Conservation (phyloP, 345 rosid genomes). For the Eucalyptus camaldulensis region DNA sequence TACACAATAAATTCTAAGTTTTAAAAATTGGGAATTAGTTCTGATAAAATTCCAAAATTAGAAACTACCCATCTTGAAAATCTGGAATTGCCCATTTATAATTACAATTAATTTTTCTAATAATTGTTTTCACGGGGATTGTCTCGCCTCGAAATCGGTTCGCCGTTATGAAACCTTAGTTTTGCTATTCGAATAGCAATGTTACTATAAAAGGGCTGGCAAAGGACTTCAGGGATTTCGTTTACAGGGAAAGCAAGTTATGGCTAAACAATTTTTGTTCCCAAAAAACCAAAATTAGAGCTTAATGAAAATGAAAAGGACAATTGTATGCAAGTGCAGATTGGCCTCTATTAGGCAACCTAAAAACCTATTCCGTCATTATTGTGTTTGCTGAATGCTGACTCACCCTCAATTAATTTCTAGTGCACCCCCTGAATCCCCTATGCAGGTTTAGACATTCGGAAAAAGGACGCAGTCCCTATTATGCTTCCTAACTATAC, state of each 20-base stretch:
- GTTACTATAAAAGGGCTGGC: background rate
- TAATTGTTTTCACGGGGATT: accelerated
- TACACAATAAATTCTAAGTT: accelerated
- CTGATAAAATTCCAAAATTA: accelerated
- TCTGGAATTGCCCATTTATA: accelerated
- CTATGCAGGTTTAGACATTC: background rate
- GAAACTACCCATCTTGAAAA: background rate
- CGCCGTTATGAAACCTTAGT: accelerated
- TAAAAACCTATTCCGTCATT: accelerated
- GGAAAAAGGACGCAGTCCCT: background rate
- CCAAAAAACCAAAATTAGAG: background rate
- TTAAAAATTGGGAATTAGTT: background rate
- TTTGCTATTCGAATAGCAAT: background rate
- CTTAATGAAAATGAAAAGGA: background rate
- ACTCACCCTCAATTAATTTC: background rate
- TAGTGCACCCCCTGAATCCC: background rate
- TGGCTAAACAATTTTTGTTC: background rate
- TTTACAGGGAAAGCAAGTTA: background rate
- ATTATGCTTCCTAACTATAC: background rate
- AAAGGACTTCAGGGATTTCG: background rate
- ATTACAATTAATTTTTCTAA: accelerated
- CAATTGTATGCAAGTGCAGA: background rate
- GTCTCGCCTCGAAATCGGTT: accelerated
- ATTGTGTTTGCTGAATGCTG: background rate
- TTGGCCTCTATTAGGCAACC: background rate